These are phyloP conservation scores for Fennellomyces sp. DNA, from an alignment of 371 early-diverging fungal species.

Conservation along the genomic window DNA sequence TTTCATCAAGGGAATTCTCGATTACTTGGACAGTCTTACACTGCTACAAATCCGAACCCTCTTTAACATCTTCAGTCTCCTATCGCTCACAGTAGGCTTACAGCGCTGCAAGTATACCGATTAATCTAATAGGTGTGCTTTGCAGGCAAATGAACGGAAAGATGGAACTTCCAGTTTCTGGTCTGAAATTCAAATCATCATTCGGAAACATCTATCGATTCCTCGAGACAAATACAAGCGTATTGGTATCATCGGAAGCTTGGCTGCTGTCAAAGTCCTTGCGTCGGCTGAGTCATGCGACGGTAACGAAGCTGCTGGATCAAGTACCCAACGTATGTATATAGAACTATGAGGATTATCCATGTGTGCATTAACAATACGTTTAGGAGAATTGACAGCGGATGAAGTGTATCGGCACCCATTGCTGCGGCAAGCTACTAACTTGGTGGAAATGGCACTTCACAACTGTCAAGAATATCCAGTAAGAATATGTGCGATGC, in stretches of 20 bases:
- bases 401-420: constrained; percentile 43
- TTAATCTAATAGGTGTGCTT: too few relatives aligned
- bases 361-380: too few relatives aligned
- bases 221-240: constrained; percentile 71
- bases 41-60: constrained; percentile 68
- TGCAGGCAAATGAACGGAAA: neutral
- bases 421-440: constrained; percentile 42
- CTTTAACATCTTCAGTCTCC: constrained; percentile 72
- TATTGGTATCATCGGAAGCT: constrained; percentile 77
- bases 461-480: constrained; percentile 51
- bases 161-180: constrained; percentile 34
- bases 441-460: constrained; percentile 48
- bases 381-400: neutral
- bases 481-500: constrained; percentile 26
- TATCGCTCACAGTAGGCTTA: constrained; percentile 64
- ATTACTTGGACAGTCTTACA: constrained; percentile 74
- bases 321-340: constrained; percentile 11
- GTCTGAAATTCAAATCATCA: constrained; percentile 75
- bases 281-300: constrained; percentile 43
- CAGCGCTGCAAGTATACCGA: neutral
- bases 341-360: too few relatives aligned
- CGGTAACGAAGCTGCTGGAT: neutral
- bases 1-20: constrained; percentile 80
- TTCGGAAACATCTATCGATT: constrained; percentile 83
- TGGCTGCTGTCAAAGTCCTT: constrained; percentile 73